A percentile compares a stretch with the other conserved stretches of the same genome.
phyloP scores from a whole-genome alignment of 202 grass and related monocot genomes.

The Carex arenaria region DNA sequence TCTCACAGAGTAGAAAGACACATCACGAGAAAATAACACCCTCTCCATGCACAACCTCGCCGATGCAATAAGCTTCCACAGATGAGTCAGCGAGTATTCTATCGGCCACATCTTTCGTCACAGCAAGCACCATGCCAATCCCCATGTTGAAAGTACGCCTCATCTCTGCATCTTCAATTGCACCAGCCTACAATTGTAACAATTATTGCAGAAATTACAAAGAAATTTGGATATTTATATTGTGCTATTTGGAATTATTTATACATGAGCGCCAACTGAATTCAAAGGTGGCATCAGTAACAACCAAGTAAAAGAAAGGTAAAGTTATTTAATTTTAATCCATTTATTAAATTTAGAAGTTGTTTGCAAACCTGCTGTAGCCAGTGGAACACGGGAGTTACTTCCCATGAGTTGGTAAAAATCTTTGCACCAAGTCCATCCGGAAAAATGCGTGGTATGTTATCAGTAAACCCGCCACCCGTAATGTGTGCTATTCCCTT shows the following conservation, averaged over 20 bases:
- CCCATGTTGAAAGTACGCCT: conserved; percentile 92
- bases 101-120: conserved; percentile 39
- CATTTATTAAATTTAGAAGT: background rate
- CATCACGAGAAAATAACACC: conserved; percentile 41
- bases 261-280: background rate
- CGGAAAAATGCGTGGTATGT: conserved; percentile 82
- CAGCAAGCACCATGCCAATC: conserved; percentile 81
- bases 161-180: conserved; percentile 78
- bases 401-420: conserved; percentile 61
- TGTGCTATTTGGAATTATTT: too few relatives aligned
- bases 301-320: background rate
- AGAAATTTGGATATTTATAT: too few relatives aligned
- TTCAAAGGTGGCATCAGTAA: background rate
- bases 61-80: conserved; percentile 40
- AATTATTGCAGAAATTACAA: background rate
- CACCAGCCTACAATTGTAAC: conserved; percentile 46
- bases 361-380: conserved; percentile 50
- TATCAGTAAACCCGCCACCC: conserved; percentile 85
- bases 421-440: conserved; percentile 58
- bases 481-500: conserved; percentile 94
- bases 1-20: background rate
- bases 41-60: conserved; percentile 58
- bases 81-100: conserved; percentile 41
- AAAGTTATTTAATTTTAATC: background rate
- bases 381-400: conserved; percentile 64